Percentiles rank a stretch among this genome's conserved stretches.
These are phyloP conservation scores for Leishmania amazonensis DNA, from an alignment of 208 protist species.

Conservation along the genomic window DNA sequence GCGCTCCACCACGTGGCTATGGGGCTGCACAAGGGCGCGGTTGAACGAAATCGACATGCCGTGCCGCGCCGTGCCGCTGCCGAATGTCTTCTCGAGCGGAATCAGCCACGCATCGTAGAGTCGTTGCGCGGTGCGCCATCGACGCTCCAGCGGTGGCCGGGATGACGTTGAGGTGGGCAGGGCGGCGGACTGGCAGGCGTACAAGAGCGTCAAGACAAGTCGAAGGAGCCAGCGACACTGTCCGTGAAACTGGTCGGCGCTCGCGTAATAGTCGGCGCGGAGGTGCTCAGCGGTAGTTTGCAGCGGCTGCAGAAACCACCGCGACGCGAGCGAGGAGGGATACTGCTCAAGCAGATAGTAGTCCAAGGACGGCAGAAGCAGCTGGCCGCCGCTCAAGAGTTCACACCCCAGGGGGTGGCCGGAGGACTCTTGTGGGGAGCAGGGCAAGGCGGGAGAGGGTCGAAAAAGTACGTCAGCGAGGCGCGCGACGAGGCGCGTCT, in stretches of 20 bases:
- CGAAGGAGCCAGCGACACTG: slow-evolving; percentile 34
- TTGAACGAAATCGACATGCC: slow-evolving; percentile 52
- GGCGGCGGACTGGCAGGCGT: slow-evolving; percentile 11
- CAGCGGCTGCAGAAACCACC: slow-evolving; percentile 28
- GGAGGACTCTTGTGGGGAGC: background rate
- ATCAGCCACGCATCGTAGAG: slow-evolving; percentile 31
- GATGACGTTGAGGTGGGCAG: slow-evolving; percentile 16
- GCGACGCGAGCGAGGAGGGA: slow-evolving; percentile 17
- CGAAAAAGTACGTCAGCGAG: slow-evolving; percentile 13
- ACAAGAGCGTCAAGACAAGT: slow-evolving; percentile 19
- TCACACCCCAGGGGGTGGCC: background rate
- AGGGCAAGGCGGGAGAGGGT: background rate
- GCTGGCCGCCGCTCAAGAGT: slow-evolving; percentile 24
- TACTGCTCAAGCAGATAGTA: slow-evolving; percentile 13
- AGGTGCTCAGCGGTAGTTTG: slow-evolving; percentile 18
- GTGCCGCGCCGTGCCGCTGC: slow-evolving; percentile 35
- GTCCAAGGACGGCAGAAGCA: slow-evolving; percentile 11
- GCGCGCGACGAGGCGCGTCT: slow-evolving; percentile 9
- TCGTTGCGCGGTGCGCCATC: slow-evolving; percentile 33
- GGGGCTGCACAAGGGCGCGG: slow-evolving; percentile 35
- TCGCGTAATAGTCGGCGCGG: slow-evolving; percentile 25
- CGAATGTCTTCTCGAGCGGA: slow-evolving; percentile 29
- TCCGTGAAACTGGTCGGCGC: background rate
- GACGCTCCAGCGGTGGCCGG: slow-evolving; percentile 33
- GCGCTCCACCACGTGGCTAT: slow-evolving; percentile 22